Percentiles rank a stretch among this genome's conserved stretches.
Conservation (phyloP, 768 basidiomycete genomes). For the Lactifluus pinguis region DNA sequence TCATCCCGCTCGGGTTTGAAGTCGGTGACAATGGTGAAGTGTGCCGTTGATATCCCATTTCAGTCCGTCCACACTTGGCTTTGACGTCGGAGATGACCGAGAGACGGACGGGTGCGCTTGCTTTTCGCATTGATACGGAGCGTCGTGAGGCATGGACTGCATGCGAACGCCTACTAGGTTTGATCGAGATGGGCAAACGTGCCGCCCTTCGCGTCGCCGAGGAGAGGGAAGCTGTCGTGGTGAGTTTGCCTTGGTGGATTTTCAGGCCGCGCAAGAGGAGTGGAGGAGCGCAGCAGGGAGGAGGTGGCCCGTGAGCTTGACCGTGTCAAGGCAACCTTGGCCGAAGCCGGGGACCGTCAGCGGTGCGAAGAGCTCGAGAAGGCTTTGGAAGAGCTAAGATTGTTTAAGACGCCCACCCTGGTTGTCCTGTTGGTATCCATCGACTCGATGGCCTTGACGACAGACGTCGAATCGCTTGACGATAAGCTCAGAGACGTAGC, state of each 20-base stretch:
- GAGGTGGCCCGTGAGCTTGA: conserved; percentile 19
- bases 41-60: too few relatives aligned
- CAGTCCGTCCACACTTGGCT: too few relatives aligned
- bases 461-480: conserved; percentile 57
- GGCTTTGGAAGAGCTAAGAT: conserved; percentile 37
- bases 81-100: too few relatives aligned
- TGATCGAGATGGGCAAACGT: conserved; percentile 61
- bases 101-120: conserved; percentile 53
- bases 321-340: conserved; percentile 27
- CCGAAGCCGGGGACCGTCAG: conserved; percentile 29
- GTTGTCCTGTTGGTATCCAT: conserved; percentile 40
- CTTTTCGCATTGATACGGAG: conserved; percentile 63
- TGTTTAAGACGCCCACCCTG: conserved; percentile 40
- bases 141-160: conserved; percentile 77
- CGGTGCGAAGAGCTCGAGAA: conserved; percentile 43
- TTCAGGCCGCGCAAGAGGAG: conserved; percentile 29
- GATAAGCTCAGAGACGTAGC: conserved; percentile 43
- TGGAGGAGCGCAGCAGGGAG: conserved; percentile 15
- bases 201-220: conserved; percentile 38
- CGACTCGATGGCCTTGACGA: conserved; percentile 55
- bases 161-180: conserved; percentile 54
- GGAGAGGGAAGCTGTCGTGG: conserved; percentile 21
- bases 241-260: conserved; percentile 28
- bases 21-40: too few relatives aligned
- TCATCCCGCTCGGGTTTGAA: too few relatives aligned